A percentile compares a stretch with the other conserved stretches of the same genome.
Conservation (phyloP, 768 basidiomycete genomes). For the Lentinula boryana region DNA sequence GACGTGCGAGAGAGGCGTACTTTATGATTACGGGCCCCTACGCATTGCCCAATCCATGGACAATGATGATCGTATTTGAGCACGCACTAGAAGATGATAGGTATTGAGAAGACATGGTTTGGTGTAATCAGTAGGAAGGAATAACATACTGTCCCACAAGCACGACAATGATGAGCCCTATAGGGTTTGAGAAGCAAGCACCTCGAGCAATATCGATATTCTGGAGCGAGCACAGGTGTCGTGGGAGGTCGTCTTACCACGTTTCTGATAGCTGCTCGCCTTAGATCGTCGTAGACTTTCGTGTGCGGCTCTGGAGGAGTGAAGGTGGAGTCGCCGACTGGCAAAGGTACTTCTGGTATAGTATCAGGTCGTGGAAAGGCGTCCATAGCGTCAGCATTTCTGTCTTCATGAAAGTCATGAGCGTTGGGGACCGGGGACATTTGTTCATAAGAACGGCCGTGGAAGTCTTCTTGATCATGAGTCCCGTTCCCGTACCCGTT, state of each 20-base stretch:
- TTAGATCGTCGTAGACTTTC: background rate
- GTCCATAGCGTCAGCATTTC: constrained; percentile 8
- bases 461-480: constrained; percentile 18
- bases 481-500: constrained; percentile 6
- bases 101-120: background rate
- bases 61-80: constrained; percentile 87
- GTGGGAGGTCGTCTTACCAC: constrained; percentile 13
- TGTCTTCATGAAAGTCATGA: background rate
- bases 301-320: background rate
- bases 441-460: constrained; percentile 39
- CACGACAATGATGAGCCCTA: constrained; percentile 74
- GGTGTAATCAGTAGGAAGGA: background rate
- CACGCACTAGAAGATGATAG: constrained; percentile 51
- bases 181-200: constrained; percentile 70
- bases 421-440: constrained; percentile 8
- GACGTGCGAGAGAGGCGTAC: constrained; percentile 24
- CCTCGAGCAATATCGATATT: constrained; percentile 58
- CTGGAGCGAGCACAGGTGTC: constrained; percentile 46
- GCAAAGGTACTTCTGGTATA: background rate
- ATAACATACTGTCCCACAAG: constrained; percentile 69
- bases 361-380: constrained; percentile 7
- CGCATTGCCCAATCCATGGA: constrained; percentile 94
- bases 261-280: background rate
- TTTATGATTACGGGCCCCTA: constrained; percentile 89
- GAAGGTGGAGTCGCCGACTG: background rate